Base-by-base conservation (phyloP, 148 eudicot species). In the Camellia lanceoleosa region DNA sequence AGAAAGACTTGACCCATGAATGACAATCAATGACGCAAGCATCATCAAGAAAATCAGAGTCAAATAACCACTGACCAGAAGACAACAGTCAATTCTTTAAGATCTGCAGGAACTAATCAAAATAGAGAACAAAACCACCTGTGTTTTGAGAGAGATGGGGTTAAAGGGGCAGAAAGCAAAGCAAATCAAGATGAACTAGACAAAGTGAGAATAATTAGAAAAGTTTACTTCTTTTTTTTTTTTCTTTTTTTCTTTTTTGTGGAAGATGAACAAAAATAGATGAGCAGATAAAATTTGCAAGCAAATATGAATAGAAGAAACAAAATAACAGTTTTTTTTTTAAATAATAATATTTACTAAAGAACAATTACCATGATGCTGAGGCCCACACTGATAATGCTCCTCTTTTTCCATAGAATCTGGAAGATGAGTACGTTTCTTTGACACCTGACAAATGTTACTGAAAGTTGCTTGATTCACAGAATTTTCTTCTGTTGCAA, bases 381-480 rank as follows among this genome's bases (percentile, higher is more conserved):
- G 91, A 76, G 83, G 81, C 73, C 82, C 82, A 44, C 20, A 46
- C 43, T 73, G 74, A 78, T 68, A 83, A 3, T 70, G 86, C 47
- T 86, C 87, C 77, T 81, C 75, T 63, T 74, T 86, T 54, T 82
- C 84, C 76, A 79, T 16, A 18, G 69, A 78, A 77, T 81, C 82
- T n/a, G 77, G 80, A 78, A 82, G 66, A 38, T 56, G 52, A 71
- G 84, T 76, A 20, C 55, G 71, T 13, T 74, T 78, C 78, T 78
- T 78, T 3, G 76, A 67, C 56, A 46, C 63, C 13, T 68, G 83
- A 61, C 78, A 75, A 13, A 44, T 76, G 43, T 62, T 77, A 42
- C 73, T 54, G 68, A 77, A 67, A 76, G 83, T 44, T 52, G 60
- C 52, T 80, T 84, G 87, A 67, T 14, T 84, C 18, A 51, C 47